Base-by-base conservation (phyloP, 768 basidiomycete genomes). In the Psilocybe sp. region DNA sequence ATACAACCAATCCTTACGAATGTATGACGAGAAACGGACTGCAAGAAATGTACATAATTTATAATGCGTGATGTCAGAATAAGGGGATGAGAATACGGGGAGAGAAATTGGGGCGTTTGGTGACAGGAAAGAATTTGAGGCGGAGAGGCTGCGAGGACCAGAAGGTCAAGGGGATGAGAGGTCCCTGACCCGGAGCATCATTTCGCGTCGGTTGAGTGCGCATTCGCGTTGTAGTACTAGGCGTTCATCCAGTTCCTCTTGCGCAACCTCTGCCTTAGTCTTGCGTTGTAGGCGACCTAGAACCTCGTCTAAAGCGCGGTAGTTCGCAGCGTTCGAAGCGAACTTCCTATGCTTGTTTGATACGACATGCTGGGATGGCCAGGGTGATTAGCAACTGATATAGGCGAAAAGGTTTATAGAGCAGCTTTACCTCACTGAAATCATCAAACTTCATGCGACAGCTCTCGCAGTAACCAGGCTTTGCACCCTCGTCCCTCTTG, bases 401-500 rank as follows among this genome's bases (percentile, higher is more conserved):
- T 1, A 40, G 33, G 46, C 15, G 53, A 31, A 33, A 47, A 50
- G 8, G 15, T 23, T 7, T 33, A 28, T 44, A 32, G 46, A 18
- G 51, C 20, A 19, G n/a, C 75, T 85, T 62, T 59, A 97, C 96
- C 57, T 73, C 68, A 53, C 81, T 80, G 60, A 98, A 96, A 67
- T 96, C 87, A 0, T 87, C 84, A 61, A 95, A 99, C 66, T 92
- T 92, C 49, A 77, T 62, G 35, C 96, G 81, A 67, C 97, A 99
- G 64, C 93, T 95, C 68, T 99, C 97, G 66, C 97, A 99, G 68
- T 98, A 98, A 4, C 97, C 97, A 4, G 95, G 88, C 60, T 97
- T 98, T 54, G 79, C 82, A 14, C 84, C 84, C 70, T 96, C 92
- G 50, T 93, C 89, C 35, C 90, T 82, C 61, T 81, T 85, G 7